phyloP scores from a whole-genome alignment of 768 basidiomycete species.

The Russula griseocarnosa region DNA sequence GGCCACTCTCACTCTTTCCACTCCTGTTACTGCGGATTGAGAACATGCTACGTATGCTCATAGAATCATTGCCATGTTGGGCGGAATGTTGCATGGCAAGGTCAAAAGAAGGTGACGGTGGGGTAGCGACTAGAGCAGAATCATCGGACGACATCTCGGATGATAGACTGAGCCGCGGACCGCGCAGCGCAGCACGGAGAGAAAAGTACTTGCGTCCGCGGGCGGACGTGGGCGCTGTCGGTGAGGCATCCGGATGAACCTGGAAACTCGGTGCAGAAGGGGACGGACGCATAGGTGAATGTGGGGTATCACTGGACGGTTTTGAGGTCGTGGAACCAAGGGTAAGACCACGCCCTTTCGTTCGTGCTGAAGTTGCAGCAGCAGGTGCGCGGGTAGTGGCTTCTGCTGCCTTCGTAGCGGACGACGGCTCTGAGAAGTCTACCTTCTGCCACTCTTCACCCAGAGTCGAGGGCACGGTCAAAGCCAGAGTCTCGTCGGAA shows the following conservation, averaged over 20 bases:
- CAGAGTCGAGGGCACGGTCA: constrained; percentile 30
- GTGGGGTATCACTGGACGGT: background rate
- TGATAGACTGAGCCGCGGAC: constrained; percentile 54
- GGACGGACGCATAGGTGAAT: constrained; percentile 17
- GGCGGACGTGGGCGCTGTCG: constrained; percentile 48
- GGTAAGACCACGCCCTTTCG: constrained; percentile 19
- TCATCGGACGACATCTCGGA: constrained; percentile 68
- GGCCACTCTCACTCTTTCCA: constrained; percentile 18
- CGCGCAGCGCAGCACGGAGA: constrained; percentile 44
- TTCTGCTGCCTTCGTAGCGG: background rate
- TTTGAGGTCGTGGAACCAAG: constrained; percentile 6
- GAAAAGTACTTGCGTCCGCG: constrained; percentile 28
- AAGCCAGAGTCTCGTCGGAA: constrained; percentile 38
- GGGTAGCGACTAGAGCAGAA: constrained; percentile 56
- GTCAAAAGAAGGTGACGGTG: constrained; percentile 42
- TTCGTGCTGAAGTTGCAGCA: constrained; percentile 13
- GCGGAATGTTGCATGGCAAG: constrained; percentile 27
- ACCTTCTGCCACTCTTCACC: constrained; percentile 16
- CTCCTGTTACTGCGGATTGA: constrained; percentile 26
- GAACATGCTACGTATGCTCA: constrained; percentile 28
- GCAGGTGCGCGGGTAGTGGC: constrained; percentile 17
- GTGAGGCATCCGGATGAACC: constrained; percentile 31
- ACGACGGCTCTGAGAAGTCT: background rate
- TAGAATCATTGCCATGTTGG: constrained; percentile 29
- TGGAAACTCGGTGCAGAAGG: constrained; percentile 24